phyloP scores from a whole-genome alignment of 345 rosid species.

The Xanthoceras sorbifolium region DNA sequence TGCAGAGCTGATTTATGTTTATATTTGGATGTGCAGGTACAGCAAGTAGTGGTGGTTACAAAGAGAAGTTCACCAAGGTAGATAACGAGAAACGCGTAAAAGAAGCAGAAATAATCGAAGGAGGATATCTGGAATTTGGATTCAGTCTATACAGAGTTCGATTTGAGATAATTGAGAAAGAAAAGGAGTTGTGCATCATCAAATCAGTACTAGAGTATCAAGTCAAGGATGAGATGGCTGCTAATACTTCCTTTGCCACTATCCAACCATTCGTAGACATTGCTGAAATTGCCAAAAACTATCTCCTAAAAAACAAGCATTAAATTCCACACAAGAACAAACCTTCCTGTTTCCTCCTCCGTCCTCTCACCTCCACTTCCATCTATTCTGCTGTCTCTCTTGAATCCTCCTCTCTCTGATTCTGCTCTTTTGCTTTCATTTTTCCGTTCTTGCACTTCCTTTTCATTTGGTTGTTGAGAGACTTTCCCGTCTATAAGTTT shows the following conservation, averaged over 20 bases:
- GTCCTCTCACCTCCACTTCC: no score
- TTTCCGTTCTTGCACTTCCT: no score
- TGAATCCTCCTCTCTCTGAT: no score
- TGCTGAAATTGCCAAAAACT: slow-evolving; percentile 7
- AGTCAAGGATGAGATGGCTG: slow-evolving; percentile 21
- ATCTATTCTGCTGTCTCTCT: no score
- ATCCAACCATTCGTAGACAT: background rate
- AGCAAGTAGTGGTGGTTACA: slow-evolving; percentile 16
- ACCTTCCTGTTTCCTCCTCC: no score
- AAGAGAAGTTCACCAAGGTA: slow-evolving; percentile 22
- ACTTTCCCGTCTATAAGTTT: slow-evolving; percentile 72
- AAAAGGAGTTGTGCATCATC: slow-evolving; percentile 13
- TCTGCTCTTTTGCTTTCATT: no score
- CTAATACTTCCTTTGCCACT: slow-evolving; percentile 17
- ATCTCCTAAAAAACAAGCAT: slow-evolving; percentile 13
- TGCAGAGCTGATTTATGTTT: no score
- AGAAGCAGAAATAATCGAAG: slow-evolving; percentile 26
- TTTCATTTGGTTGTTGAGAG: slow-evolving; percentile 79
- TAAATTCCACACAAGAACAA: no score
- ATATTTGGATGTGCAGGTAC: background rate
- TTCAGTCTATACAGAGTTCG: slow-evolving; percentile 12
- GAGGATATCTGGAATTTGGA: slow-evolving; percentile 24
- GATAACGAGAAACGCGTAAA: slow-evolving; percentile 22
- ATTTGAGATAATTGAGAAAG: slow-evolving; percentile 23
- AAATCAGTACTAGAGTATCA: slow-evolving; percentile 17